Evolutionary conservation across 108 stramenopile genomes (phyloP).

Genomic region (Fistulifera pelliculosa): DNA sequence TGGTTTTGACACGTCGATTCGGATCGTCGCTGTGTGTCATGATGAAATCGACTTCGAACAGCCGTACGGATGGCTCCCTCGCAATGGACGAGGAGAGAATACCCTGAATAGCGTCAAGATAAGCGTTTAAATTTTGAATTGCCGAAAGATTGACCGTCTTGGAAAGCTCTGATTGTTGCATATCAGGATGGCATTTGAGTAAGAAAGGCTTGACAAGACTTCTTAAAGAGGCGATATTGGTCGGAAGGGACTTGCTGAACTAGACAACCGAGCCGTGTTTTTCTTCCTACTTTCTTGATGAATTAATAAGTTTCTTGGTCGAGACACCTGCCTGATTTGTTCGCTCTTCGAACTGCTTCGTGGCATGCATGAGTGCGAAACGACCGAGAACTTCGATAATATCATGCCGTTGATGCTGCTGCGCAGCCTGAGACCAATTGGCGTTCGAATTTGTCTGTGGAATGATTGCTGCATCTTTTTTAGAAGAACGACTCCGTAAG

Average conservation of each 20-base stretch:
- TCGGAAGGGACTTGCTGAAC: neutral
- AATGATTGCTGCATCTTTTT: no score
- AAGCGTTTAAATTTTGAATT: slow-evolving; percentile 69
- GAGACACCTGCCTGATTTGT: no score
- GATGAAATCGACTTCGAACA: slow-evolving; percentile 35
- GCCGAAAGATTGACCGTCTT: slow-evolving; percentile 56
- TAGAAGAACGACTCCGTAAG: no score
- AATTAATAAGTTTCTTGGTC: no score
- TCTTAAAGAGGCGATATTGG: slow-evolving; percentile 22
- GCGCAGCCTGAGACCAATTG: no score
- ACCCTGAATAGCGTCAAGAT: slow-evolving; percentile 40
- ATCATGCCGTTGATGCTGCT: no score
- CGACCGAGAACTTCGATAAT: no score
- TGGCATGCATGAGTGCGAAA: no score
- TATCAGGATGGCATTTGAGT: slow-evolving; percentile 75
- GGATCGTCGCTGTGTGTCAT: slow-evolving; percentile 12
- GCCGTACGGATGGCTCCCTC: neutral
- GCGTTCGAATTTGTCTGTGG: no score
- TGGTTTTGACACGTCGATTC: neutral
- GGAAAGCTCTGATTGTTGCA: slow-evolving; percentile 27
- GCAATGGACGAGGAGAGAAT: slow-evolving; percentile 2
- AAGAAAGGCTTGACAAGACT: slow-evolving; percentile 66
- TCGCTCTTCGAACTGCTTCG: no score
- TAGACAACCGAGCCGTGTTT: no score
- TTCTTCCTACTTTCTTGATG: no score